Conservation (phyloP, 2,329 filamentous ascomycete species). For the Aspergillus flavus region DNA sequence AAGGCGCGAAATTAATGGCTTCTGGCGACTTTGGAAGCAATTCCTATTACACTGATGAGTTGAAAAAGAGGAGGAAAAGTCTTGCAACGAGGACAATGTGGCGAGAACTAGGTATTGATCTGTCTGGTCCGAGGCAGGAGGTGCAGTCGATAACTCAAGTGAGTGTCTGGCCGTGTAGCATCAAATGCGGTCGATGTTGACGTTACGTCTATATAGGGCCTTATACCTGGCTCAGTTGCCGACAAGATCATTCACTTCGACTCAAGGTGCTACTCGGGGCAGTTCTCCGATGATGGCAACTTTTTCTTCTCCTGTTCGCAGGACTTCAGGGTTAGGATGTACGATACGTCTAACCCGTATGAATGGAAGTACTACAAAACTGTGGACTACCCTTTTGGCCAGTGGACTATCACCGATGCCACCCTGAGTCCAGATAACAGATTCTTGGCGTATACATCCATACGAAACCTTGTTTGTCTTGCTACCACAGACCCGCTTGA, state of each 20-base stretch:
- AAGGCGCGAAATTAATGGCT: constrained; percentile 76
- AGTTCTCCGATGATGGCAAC: constrained; percentile 95
- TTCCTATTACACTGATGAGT: constrained; percentile 55
- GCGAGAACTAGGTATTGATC: constrained; percentile 75
- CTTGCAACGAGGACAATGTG: constrained; percentile 74
- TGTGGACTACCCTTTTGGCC: constrained; percentile 78
- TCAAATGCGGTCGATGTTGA: constrained; percentile 1
- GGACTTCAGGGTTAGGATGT: constrained; percentile 94
- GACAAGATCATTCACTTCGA: constrained; percentile 90
- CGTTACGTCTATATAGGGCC: constrained; percentile 52
- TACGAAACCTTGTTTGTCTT: constrained; percentile 79
- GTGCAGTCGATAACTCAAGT: constrained; percentile 72
- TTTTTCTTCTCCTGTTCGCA: constrained; percentile 94
- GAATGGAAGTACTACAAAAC: constrained; percentile 96
- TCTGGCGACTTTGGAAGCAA: constrained; percentile 78
- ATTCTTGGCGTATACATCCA: constrained; percentile 89
- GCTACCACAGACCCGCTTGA: constrained; percentile 85
- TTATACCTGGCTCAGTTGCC: constrained; percentile 75
- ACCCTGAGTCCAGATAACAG: constrained; percentile 88
- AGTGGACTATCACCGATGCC: constrained; percentile 96
- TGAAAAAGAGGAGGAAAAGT: constrained; percentile 59
- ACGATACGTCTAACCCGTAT: constrained; percentile 94
- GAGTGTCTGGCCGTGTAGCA: constrained; percentile 21
- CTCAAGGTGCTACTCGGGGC: constrained; percentile 85
- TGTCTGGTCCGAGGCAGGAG: constrained; percentile 59